Evolutionary conservation across 495 filamentous ascomycete species (phyloP), one percentile per base, ranked within the genome.

Genomic region (Aspergillus conjunctus): DNA sequence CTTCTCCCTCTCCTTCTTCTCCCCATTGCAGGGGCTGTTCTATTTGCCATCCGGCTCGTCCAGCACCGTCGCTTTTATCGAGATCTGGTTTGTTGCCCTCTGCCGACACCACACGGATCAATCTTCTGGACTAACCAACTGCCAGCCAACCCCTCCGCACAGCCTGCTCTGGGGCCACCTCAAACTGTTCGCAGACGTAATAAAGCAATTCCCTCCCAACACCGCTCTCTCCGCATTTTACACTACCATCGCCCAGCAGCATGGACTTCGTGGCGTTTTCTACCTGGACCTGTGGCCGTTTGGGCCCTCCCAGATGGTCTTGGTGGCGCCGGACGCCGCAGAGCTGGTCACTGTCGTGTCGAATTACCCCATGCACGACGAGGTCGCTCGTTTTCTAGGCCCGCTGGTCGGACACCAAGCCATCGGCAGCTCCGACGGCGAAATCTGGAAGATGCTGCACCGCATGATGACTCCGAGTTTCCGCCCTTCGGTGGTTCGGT

Each of bases 231-330:
- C 34, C 3, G 34, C 34, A 37, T 37, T 37, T 14, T 37, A 37
- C 34, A 37, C 34, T 9, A 37, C 34, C 8, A 37, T 37, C 34
- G 34, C 34, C 8, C 34, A 37, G 34, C 8, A 37, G 34, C 14
- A 37, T 3, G 34, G 14, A 37, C 34, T 37, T 3, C 34, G 34
- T 3, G 34, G 3, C 1, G 7, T 50, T 20, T 50, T 50, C 46
- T 50, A 50, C 46, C 46, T 50, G 1, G 46, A 50, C 22, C 46
- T 50, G 7, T 50, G 46, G 46, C 46, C 46, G n/a, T 50, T 50
- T 26, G 46, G 46, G 12, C 46, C 46, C 46, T 22, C 4, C 11
- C 46, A 50, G 18, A 50, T 50, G 46, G 18, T 50, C 46, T 20
- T 50, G 18, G 18, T 50, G 7, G 10, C 9, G n/a, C 46, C 46